Evolutionary conservation across 2,329 filamentous ascomycete genomes (phyloP).

Genomic region (Claviceps sp.): DNA sequence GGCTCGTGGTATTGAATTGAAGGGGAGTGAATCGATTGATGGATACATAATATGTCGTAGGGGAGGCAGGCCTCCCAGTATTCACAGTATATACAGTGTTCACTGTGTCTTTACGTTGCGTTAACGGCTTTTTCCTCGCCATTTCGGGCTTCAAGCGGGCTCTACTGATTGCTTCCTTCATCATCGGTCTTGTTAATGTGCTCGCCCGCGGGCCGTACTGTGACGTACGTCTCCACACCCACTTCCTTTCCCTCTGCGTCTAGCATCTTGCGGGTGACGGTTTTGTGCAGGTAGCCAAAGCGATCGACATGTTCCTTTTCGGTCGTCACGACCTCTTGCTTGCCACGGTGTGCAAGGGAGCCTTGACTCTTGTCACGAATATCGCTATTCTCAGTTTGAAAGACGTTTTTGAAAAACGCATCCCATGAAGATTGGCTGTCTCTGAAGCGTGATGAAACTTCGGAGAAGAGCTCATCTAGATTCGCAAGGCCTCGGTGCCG

Average conservation of each 20-base stretch:
- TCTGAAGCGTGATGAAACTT: conserved; percentile 23
- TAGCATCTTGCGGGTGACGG: conserved; percentile 25
- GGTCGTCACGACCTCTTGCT: conserved; percentile 19
- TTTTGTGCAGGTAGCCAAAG: conserved; percentile 29
- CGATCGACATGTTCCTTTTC: conserved; percentile 29
- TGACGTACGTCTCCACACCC: conserved; percentile 22
- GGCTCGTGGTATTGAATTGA: not conserved
- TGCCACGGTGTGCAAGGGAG: conserved; percentile 11
- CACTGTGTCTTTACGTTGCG: conserved; percentile 6
- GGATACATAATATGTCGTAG: not conserved
- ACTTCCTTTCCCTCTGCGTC: conserved; percentile 29
- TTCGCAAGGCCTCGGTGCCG: conserved; percentile 15
- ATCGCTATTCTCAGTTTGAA: conserved; percentile 9
- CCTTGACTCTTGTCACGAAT: conserved; percentile 5
- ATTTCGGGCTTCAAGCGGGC: not conserved
- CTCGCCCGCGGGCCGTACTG: conserved; percentile 17
- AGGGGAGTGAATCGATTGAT: not conserved
- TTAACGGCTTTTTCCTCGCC: conserved; percentile 19
- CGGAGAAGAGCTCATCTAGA: conserved; percentile 29
- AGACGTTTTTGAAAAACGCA: conserved; percentile 23
- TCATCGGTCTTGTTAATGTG: conserved; percentile 5
- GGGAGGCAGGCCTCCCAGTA: not conserved
- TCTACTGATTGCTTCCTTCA: not conserved
- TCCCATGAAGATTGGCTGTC: conserved; percentile 27
- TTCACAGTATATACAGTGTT: not conserved